A percentile compares a stretch with the other conserved stretches of the same genome.
Evolutionary conservation across 2,329 filamentous ascomycete genomes (phyloP).

Genomic region (Aspergillus japonicus): DNA sequence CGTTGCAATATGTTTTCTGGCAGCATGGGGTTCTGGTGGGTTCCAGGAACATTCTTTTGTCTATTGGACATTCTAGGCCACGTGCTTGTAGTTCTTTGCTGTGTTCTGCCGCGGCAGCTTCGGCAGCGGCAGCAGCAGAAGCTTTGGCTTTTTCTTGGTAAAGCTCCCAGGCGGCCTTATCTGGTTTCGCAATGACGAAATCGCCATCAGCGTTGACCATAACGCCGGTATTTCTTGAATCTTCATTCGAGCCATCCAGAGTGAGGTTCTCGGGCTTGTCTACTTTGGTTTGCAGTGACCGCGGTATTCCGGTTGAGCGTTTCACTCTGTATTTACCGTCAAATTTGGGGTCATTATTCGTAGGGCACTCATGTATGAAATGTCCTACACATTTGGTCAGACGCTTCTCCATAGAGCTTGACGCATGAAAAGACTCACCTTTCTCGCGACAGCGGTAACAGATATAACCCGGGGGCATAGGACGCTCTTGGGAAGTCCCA

Average conservation of each 20-base stretch:
- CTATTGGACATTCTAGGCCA: conserved; percentile 89
- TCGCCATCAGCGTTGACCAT: conserved; percentile 98
- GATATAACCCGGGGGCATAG: conserved; percentile 88
- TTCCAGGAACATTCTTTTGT: conserved; percentile 97
- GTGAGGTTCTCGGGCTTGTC: conserved; percentile 80
- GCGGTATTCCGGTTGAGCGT: conserved; percentile 92
- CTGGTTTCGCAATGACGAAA: conserved; percentile 93
- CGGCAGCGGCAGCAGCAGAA: conserved; percentile 75
- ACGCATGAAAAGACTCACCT: conserved; percentile 47
- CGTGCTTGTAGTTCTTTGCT: conserved; percentile 85
- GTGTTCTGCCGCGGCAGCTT: conserved; percentile 72
- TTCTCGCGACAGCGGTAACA: conserved; percentile 96
- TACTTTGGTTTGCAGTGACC: conserved; percentile 91
- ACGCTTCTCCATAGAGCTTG: not conserved
- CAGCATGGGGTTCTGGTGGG: conserved; percentile 99
- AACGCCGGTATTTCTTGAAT: conserved; percentile 78
- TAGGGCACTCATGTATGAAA: conserved; percentile 97
- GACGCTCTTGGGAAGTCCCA: conserved; percentile 73
- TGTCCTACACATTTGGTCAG: conserved; percentile 57
- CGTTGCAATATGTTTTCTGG: conserved; percentile 97
- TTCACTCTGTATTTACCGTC: conserved; percentile 92
- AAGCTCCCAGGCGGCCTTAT: conserved; percentile 94
- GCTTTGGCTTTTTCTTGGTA: conserved; percentile 93
- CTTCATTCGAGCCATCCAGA: conserved; percentile 74
- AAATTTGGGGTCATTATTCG: conserved; percentile 96